Evolutionary conservation across 495 filamentous ascomycete species (phyloP), one percentile per base, ranked within the genome.

Genomic region (Xylaria nigripes): DNA sequence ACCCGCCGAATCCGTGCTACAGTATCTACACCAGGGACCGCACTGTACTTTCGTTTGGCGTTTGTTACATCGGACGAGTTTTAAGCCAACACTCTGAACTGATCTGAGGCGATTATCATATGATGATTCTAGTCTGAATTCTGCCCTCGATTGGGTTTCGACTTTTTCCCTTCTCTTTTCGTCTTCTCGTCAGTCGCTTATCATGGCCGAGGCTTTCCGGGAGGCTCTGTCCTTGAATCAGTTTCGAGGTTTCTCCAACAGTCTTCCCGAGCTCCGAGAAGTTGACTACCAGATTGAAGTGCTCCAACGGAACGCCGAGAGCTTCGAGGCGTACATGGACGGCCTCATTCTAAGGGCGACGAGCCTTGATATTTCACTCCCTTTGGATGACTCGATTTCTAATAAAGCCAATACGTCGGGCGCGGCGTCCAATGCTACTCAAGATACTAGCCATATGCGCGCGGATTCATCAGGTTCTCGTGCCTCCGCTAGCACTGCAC

Each of bases 201-300:
- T 18, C 41, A 66, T 66, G 63, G 61, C 61, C 45, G 48, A 51
- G 34, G 56, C 53, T 54, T 51, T 56, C 30, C 63, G 55, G 51
- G 60, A 59, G 51, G 51, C 40, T 21, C 54, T 51, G 41, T 54
- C 53, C 24, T 24, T 47, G 42, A 55, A 60, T 46, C 41, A 53
- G 18, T 45, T 54, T 40, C 48, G 53, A 21, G 56, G 36, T 42
- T 34, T 30, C 24, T 54, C 56, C 41, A 55, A 50, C 13, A 41
- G n/a, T 32, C 53, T 51, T 25, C 68, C 72, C 48, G 72, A 76
- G 52, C 66, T 75, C 27, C 55, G 49, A 63, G 71, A 73, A 29
- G 61, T 61, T 51, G 69, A 67, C 18, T 79, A 79, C 55, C 45
- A 61, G 24, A 58, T 49, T 24, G 69, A 76, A 56, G 76, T 81